Base-by-base conservation (phyloP, 257 asterid species). In the Nicotiana undulata region DNA sequence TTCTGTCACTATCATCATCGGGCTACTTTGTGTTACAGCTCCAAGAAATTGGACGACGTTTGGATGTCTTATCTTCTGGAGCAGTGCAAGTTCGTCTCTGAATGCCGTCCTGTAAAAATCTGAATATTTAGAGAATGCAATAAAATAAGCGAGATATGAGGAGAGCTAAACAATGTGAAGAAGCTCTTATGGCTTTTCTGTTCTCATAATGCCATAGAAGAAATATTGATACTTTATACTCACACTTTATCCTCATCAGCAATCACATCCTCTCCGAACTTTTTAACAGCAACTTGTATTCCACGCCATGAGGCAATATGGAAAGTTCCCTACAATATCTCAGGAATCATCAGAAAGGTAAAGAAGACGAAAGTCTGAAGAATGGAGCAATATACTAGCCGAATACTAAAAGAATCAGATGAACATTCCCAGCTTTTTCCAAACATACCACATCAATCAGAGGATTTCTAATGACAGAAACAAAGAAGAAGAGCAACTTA, bases 1-100 rank as follows among this genome's bases (percentile, higher is more conserved):
- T 84, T 95, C 99, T 6, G 95, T 95, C 82, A 95, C 99, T 84
- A 95, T 95, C 99, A 95, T 93, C 99, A 95, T 95, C 15, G 99
- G 99, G 88, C 92, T 92, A 87, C 90, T 92, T 83, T 95, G 99
- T 31, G 99, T 95, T 49, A 95, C 98, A 74, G 99, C 99, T 16
- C 99, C 98, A 86, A 95, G 97, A 91, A 95, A 95, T 79, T 95
- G 99, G 34, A 95, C 96, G 7, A 95, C 97, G 76, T 95, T 95
- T 64, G 99, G 99, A 89, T 95, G 99, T 60, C 99, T 90, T 75
- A 93, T 82, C 88, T 89, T 93, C 93, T 95, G 98, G 85, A 93
- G 97, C 86, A 95, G 87, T 5, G 94, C 88, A 85, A 95, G 98
- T 91, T 95, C 99, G 56, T 93, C 97, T 70, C 93, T 83, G 63